Percentiles rank a stretch among this genome's conserved stretches.
These are phyloP conservation scores for Ciborinia camelliae DNA, from an alignment of 2,329 filamentous ascomycete species.

Conservation along the genomic window DNA sequence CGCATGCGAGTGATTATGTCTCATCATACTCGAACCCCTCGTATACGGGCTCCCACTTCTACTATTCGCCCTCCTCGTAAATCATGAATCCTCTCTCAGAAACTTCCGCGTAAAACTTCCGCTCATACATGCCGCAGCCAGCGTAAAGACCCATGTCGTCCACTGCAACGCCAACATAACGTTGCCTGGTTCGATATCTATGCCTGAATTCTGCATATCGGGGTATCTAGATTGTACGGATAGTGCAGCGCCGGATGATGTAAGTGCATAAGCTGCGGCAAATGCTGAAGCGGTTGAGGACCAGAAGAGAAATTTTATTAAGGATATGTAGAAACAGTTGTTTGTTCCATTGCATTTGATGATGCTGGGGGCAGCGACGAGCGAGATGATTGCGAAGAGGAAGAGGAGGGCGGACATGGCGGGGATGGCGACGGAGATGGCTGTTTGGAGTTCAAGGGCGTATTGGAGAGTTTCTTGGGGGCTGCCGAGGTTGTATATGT, in stretches of 20 bases:
- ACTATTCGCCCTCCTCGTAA: not conserved
- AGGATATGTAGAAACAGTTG: not conserved
- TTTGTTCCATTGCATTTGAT: not conserved
- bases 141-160: constrained; percentile 6
- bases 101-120: not conserved
- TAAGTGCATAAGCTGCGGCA: not conserved
- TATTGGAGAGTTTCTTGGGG: not conserved
- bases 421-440: constrained; percentile 7
- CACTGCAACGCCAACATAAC: constrained; percentile 7
- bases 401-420: constrained; percentile 1
- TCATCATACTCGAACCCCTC: not conserved
- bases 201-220: not conserved
- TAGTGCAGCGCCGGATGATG: constrained; percentile 4
- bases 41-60: not conserved
- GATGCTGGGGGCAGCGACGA: constrained; percentile 3
- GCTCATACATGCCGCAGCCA: not conserved
- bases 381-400: not conserved
- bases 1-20: not conserved
- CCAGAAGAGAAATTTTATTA: constrained; percentile 6
- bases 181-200: not conserved
- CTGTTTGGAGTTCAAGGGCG: not conserved
- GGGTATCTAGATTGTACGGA: not conserved
- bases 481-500: not conserved
- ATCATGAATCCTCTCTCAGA: not conserved
- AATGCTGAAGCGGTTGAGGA: not conserved